Evolutionary conservation across 257 asterid species (phyloP), one percentile per base, ranked within the genome.

Genomic region (Petrea volubilis): DNA sequence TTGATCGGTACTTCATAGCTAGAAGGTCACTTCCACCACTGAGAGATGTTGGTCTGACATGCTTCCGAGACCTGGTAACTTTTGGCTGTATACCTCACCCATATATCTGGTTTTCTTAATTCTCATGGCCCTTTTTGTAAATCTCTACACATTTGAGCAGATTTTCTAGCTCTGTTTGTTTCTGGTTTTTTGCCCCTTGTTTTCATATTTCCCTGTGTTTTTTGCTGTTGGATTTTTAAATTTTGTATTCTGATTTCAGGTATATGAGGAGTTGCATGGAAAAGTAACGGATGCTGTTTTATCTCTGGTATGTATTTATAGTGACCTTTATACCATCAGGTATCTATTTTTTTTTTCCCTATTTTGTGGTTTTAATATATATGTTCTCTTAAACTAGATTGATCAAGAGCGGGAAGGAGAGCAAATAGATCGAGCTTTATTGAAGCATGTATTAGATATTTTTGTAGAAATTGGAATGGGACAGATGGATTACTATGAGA

Each of bases 401-500:
- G 95, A 94, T 77, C 97, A 89, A 83, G 99, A 95, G 88, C 91
- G 99, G 24, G 99, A 95, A 78, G 98, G 99, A 46, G 96, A 90
- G 82, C 98, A 90, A 78, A 95, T 95, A 74, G 98, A 95, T 66
- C 84, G 97, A 74, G 97, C 99, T 64, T 77, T 92, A 67, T 63
- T 95, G 69, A 95, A 95, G 85, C 92, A 92, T 82, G 93, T 95
- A 33, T 75, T 95, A 29, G 98, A 95, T 79, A 92, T 95, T 73
- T 95, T 95, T 80, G 98, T 95, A 70, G 99, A 95, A 80, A 92
- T 95, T 64, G 97, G 99, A 68, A 88, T 92, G 98, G 97, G 97
- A 44, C 86, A 76, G 83, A 95, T 95, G 99, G 86, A 87, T 64
- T 67, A 65, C 69, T 95, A 95, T 73, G 97, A 90, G 68, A 88